phyloP scores from a whole-genome alignment of 495 filamentous ascomycete genomes.

The Aspergillus baeticus region DNA sequence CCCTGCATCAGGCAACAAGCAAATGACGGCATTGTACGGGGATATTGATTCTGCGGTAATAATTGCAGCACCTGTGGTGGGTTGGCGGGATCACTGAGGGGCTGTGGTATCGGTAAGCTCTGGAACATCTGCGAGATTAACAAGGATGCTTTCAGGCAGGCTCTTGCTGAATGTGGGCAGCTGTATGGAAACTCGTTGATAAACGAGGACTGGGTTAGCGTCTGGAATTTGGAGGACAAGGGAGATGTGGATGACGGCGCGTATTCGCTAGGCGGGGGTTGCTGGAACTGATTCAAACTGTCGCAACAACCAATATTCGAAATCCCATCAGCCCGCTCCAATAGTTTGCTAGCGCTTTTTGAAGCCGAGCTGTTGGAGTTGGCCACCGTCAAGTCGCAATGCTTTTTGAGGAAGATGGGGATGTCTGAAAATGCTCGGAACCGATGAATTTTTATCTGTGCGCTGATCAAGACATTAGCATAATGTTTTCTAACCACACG shows the following conservation, averaged over 20 bases:
- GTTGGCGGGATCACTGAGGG: slow-evolving; percentile 21
- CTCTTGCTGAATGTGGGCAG: slow-evolving; percentile 52
- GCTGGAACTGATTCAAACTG: slow-evolving; percentile 32
- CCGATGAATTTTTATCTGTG: slow-evolving; percentile 60
- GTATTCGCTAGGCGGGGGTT: slow-evolving; percentile 36
- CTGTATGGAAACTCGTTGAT: slow-evolving; percentile 48
- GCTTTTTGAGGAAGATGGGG: slow-evolving; percentile 57
- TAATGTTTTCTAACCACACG: background rate
- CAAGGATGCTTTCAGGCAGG: slow-evolving; percentile 52
- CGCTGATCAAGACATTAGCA: slow-evolving; percentile 35
- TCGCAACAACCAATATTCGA: slow-evolving; percentile 34
- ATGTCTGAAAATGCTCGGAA: slow-evolving; percentile 61
- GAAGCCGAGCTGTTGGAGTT: slow-evolving; percentile 26
- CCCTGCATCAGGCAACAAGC: slow-evolving; percentile 64
- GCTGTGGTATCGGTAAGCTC: slow-evolving; percentile 50
- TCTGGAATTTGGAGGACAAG: slow-evolving; percentile 33
- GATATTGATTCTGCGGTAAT: slow-evolving; percentile 30
- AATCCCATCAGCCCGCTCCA: slow-evolving; percentile 27
- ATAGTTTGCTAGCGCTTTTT: slow-evolving; percentile 26
- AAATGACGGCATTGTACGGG: slow-evolving; percentile 60
- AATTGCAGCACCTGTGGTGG: slow-evolving; percentile 23
- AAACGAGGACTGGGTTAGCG: slow-evolving; percentile 33
- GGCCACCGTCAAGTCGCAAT: slow-evolving; percentile 53
- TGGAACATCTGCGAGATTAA: slow-evolving; percentile 52
- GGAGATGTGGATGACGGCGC: slow-evolving; percentile 39